Evolutionary conservation across 495 filamentous ascomycete species (phyloP), one percentile per base, ranked within the genome.

Genomic region (Cairneyella variabilis): DNA sequence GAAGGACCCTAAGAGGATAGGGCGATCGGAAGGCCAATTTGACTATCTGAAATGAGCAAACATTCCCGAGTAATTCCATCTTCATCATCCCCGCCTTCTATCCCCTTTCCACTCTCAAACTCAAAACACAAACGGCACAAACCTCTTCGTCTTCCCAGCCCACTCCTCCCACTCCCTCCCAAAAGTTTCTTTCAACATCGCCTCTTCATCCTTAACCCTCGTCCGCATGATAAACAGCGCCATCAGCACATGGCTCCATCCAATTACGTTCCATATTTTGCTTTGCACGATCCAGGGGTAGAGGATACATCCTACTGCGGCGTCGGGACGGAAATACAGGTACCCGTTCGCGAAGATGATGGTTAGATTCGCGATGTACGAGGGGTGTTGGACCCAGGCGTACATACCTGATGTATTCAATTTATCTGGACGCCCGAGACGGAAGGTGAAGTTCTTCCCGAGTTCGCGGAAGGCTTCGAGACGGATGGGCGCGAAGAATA

Each of bases 371-470:
- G 69, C 75, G 5, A 69, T 69, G 28, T 79, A 80, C 47, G 72
- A 74, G 0, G 76, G 74, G 53, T 80, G 73, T 49, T 76, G 74
- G n/a, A 77, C 58, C 46, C 66, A 75, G 9, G 51, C 49, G 48
- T 77, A 77, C 12, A 77, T 44, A 0, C 76, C 75, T 2, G 58
- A 59, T 1, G 73, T 77, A 2, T 67, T 64, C 10, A 78, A 60
- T 1, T 58, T 54, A 41, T 73, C 69, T 9, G 76, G 76, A 22
- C 64, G 51, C 12, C 70, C 65, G 2, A 78, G 66, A 17, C 66
- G 63, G 54, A 76, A 78, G 1, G 75, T 78, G 32, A 78, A 77
- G 28, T 71, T 70, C 6, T 49, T 53, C 0, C 75, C 76, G 0
- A 79, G 68, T 1, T 64, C 44, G 8, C 17, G 17, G 28, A 58